Evolutionary conservation across 108 stramenopile species (phyloP).

Genomic region (Pseudonitzschia multiseries): DNA sequence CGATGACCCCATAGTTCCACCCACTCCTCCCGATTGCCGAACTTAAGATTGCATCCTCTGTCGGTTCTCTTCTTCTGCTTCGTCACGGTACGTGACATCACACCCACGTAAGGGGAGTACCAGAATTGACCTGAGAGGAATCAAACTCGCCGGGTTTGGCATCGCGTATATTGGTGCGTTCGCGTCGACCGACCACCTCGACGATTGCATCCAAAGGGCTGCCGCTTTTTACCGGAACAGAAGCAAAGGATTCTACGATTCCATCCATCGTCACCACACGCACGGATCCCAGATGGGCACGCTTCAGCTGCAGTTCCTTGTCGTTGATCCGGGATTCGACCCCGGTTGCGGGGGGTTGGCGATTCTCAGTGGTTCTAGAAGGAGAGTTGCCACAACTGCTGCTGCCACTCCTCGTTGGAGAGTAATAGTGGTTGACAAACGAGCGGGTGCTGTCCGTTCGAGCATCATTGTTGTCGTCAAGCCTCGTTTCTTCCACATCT

Average conservation of each 20-base stretch:
- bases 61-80: too few species aligned
- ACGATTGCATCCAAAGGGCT: too few species aligned
- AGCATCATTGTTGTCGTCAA: too few species aligned
- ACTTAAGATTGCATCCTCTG: too few species aligned
- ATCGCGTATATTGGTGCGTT: not conserved
- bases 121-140: not conserved
- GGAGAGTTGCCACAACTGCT: not conserved
- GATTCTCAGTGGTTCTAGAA: not conserved
- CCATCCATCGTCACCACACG: slow-evolving; percentile 10
- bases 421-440: not conserved
- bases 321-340: not conserved
- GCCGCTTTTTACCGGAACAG: not conserved
- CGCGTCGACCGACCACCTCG: too few species aligned
- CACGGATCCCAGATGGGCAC: not conserved
- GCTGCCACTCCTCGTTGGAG: not conserved
- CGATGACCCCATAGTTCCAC: too few species aligned
- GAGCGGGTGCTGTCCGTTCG: not conserved
- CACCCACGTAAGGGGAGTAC: not conserved
- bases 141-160: not conserved
- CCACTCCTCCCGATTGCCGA: too few species aligned
- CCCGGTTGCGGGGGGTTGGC: not conserved
- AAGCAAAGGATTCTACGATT: not conserved
- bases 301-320: not conserved
- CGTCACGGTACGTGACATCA: not conserved
- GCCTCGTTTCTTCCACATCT: too few species aligned